These are phyloP conservation scores for Sporothrix protearum DNA, from an alignment of 2,329 filamentous ascomycete genomes.

Conservation along the genomic window DNA sequence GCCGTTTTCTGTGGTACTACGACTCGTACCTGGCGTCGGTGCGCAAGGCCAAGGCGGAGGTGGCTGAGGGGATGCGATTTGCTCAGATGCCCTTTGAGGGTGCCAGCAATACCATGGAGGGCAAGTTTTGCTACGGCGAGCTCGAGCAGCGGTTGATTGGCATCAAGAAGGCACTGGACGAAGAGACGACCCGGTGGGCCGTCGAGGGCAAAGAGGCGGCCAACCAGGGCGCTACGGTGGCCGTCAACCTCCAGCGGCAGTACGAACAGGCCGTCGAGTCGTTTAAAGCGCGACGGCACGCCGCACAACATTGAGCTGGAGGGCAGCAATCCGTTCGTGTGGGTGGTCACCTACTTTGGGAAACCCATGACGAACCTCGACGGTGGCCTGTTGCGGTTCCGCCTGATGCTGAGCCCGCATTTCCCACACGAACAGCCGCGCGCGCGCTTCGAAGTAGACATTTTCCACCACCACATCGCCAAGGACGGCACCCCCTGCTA, in stretches of 20 bases:
- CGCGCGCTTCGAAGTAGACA: constrained; percentile 70
- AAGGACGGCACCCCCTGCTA: constrained; percentile 81
- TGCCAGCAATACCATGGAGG: constrained; percentile 74
- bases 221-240: constrained; percentile 66
- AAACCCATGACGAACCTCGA: constrained; percentile 90
- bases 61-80: constrained; percentile 63
- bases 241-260: constrained; percentile 77
- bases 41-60: constrained; percentile 59
- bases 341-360: constrained; percentile 85
- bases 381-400: constrained; percentile 82
- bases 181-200: constrained; percentile 70
- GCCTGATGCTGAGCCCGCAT: constrained; percentile 71
- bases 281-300: constrained; percentile 68
- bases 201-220: constrained; percentile 61
- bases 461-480: constrained; percentile 87
- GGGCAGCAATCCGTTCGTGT: constrained; percentile 82
- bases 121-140: constrained; percentile 74
- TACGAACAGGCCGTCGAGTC: constrained; percentile 76
- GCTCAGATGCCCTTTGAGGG: constrained; percentile 85
- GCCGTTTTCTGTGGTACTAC: constrained; percentile 93
- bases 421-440: constrained; percentile 89
- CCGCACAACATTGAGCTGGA: constrained; percentile 74
- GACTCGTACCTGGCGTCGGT: constrained; percentile 77
- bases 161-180: constrained; percentile 67
- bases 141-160: constrained; percentile 65